Evolutionary conservation across 148 eudicot genomes (phyloP).

Genomic region (Vaccinium vitisidaea): DNA sequence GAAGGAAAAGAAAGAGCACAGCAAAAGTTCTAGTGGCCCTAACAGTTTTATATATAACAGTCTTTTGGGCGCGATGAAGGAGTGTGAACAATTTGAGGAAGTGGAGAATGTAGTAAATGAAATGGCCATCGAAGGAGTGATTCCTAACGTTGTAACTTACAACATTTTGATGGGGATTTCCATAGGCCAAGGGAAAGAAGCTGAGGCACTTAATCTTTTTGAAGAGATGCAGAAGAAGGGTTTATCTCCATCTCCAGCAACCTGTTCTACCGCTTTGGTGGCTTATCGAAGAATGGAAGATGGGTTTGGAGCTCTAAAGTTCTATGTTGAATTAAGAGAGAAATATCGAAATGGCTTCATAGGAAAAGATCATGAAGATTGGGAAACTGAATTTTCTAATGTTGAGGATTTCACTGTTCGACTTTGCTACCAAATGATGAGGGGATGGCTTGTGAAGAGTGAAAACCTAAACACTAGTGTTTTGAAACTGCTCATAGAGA

Average conservation of each 20-base stretch:
- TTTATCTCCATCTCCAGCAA: constrained; percentile 74
- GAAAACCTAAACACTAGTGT: constrained; percentile 55
- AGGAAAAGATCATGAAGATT: constrained; percentile 42
- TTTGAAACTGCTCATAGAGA: constrained; percentile 60
- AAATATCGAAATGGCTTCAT: constrained; percentile 54
- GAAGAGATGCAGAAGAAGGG: constrained; percentile 56
- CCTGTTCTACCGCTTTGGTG: constrained; percentile 67
- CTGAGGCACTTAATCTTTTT: constrained; percentile 65
- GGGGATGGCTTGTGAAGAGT: constrained; percentile 74
- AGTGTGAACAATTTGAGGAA: constrained; percentile 44
- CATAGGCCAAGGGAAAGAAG: constrained; percentile 50
- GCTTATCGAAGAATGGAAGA: constrained; percentile 82
- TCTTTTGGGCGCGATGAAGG: constrained; percentile 73
- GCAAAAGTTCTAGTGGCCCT: constrained; percentile 39
- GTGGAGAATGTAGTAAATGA: constrained; percentile 56
- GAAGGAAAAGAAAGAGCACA: constrained; percentile 42
- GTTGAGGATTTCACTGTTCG: constrained; percentile 61
- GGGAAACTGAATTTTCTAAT: constrained; percentile 64
- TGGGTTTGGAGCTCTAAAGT: constrained; percentile 72
- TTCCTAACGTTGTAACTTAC: constrained; percentile 72
- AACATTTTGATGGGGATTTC: constrained; percentile 81
- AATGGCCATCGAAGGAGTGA: constrained; percentile 56
- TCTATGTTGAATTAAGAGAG: constrained; percentile 48
- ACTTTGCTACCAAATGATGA: constrained; percentile 83
- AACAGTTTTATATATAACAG: constrained; percentile 75